Evolutionary conservation across 805 yeast genomes (phyloP).

Genomic region (Zygosaccharomyces kombuchaensis): DNA sequence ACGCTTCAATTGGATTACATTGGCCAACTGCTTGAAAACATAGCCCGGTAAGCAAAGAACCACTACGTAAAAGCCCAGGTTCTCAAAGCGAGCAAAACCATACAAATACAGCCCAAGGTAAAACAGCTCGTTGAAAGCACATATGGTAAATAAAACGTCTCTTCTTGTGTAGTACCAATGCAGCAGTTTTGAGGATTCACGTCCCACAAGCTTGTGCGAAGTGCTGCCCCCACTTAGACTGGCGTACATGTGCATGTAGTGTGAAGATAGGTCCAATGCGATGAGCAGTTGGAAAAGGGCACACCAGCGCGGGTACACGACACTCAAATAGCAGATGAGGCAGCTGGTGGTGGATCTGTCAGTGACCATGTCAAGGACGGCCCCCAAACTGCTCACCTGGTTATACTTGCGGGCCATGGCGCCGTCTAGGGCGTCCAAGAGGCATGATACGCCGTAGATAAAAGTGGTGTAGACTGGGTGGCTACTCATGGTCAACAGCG

Average conservation of each 20-base stretch:
- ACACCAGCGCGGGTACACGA: constrained; percentile 60
- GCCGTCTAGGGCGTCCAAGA: constrained; percentile 95
- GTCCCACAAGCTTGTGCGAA: constrained; percentile 79
- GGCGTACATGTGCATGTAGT: constrained; percentile 98
- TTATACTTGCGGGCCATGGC: constrained; percentile 84
- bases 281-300: constrained; percentile 74
- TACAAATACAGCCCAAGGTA: constrained; percentile 83
- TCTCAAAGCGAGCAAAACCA: constrained; percentile 46
- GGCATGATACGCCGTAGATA: constrained; percentile 80
- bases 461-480: constrained; percentile 77
- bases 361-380: constrained; percentile 97
- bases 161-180: constrained; percentile 84
- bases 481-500: constrained; percentile 74
- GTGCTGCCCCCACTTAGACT: constrained; percentile 72
- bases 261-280: constrained; percentile 85
- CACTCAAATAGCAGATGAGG: constrained; percentile 79
- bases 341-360: constrained; percentile 96
- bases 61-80: constrained; percentile 57
- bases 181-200: constrained; percentile 65
- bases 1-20: constrained; percentile 78
- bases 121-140: constrained; percentile 90
- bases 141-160: constrained; percentile 76
- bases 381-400: constrained; percentile 91
- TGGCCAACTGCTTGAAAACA: constrained; percentile 85
- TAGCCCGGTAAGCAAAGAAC: constrained; percentile 76